Evolutionary conservation across 169 alveolate genomes (phyloP), one percentile per base, ranked within the genome.

Genomic region (Cryptosporidium tyzzeri): DNA sequence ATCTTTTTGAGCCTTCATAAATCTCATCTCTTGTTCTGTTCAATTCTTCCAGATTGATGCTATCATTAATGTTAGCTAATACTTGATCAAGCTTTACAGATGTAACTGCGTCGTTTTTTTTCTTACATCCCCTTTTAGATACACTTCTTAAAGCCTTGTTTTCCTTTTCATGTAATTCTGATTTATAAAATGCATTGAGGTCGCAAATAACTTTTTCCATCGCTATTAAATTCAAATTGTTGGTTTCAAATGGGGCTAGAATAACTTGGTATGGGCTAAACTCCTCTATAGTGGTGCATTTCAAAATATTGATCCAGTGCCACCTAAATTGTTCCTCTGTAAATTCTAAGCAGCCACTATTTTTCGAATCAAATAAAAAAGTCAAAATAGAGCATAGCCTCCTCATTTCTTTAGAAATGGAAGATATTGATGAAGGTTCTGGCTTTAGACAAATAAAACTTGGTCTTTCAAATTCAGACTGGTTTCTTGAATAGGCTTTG

Each of bases 271-370:
- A 41, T 9, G 48, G 59, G 2, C 59, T 39, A 14, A 39, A 70
- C 45, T 35, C 44, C 41, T 70, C 84, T 23, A 39, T 48, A 0
- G 23, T 44, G 26, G 59, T 70, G 29, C 29, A 70, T 70, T 39
- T 70, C n/a, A 39, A 48, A 26, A 44, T 45, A 35, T 44, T 26
- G n/a, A 70, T 21, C 84, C 84, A 70, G n/a, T 70, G 84, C 59
- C 84, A 70, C 21, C 67, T 39, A 45, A 8, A 70, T 45, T 70
- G 65, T 39, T 70, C 84, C 41, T 70, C 65, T 9, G 41, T 39
- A 45, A 70, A 45, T 23, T 70, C 65, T n/a, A 10, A 23, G 4
- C 4, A 41, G 3, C 7, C 3, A 41, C 44, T 39, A 8, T 45
- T 4, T n/a, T 48, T 70, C 12, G 18, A 33, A 31, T 65, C 71